These are phyloP conservation scores for Aegilops umbellulata DNA, from an alignment of 176 grass and related monocot species.

Conservation along the genomic window DNA sequence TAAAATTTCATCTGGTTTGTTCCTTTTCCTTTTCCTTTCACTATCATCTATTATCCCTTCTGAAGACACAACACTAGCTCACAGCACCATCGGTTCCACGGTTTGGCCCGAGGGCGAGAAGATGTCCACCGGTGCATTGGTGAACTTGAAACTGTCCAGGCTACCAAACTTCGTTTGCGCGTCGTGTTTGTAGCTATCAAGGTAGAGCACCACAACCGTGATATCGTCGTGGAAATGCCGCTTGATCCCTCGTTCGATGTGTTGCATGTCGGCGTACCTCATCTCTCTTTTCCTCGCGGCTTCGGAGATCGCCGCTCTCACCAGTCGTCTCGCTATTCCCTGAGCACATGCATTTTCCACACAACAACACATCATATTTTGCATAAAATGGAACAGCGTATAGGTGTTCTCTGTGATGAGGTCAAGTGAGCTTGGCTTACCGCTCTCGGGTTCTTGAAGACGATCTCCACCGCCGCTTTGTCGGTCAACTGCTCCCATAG, in stretches of 20 bases:
- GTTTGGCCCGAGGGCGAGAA: constrained; percentile 13
- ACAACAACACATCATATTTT: not conserved
- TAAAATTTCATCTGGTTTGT: not conserved
- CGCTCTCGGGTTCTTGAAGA: constrained; percentile 44
- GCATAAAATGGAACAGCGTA: not conserved
- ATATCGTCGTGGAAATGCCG: constrained; percentile 59
- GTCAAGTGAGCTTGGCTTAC: constrained; percentile 14
- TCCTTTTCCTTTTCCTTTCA: not conserved
- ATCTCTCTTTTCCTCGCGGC: constrained; percentile 60
- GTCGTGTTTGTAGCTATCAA: constrained; percentile 27
- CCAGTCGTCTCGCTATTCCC: constrained; percentile 49
- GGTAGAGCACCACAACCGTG: constrained; percentile 51
- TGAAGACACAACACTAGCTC: not conserved
- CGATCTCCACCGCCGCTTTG: constrained; percentile 50
- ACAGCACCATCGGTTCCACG: not conserved
- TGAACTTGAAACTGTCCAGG: constrained; percentile 9
- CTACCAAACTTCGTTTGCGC: not conserved
- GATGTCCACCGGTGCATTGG: constrained; percentile 24
- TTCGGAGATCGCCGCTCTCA: constrained; percentile 50
- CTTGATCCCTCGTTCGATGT: constrained; percentile 34
- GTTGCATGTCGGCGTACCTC: constrained; percentile 48
- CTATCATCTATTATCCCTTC: not conserved
- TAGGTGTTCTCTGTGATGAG: not conserved
- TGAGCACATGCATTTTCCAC: constrained; percentile 23
- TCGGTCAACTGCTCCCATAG: constrained; percentile 57